Evolutionary conservation across 495 filamentous ascomycete genomes (phyloP).

Genomic region (Talaromyces thailandensis): DNA sequence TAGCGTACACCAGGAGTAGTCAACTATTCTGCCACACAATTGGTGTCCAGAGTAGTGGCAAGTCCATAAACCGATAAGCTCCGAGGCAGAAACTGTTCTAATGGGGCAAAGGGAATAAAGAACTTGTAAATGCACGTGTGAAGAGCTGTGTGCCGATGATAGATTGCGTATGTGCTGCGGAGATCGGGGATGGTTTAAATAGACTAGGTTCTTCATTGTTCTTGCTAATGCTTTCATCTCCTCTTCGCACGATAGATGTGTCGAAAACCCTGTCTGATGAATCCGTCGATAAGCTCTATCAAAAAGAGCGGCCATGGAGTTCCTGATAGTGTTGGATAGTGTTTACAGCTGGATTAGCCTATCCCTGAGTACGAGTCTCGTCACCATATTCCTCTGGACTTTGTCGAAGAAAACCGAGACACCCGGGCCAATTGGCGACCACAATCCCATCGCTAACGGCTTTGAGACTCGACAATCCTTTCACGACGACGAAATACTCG

Average conservation of each 20-base stretch:
- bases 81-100: no score
- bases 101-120: background rate
- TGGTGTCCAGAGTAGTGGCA: no score
- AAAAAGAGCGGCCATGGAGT: background rate
- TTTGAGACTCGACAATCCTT: background rate
- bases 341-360: background rate
- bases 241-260: no score
- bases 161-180: background rate
- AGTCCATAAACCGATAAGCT: no score
- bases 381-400: background rate
- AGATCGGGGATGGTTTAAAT: background rate
- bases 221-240: no score
- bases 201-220: background rate
- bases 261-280: no score
- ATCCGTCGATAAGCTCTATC: no score
- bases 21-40: no score
- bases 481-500: background rate
- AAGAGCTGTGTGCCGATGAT: background rate
- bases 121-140: background rate
- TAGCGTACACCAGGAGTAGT: no score
- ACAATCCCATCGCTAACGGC: background rate
- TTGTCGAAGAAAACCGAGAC: background rate
- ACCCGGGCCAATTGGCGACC: background rate
- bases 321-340: background rate
- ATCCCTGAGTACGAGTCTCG: background rate